Conservation (phyloP, 208 protist species). For the Willaertia magna region DNA sequence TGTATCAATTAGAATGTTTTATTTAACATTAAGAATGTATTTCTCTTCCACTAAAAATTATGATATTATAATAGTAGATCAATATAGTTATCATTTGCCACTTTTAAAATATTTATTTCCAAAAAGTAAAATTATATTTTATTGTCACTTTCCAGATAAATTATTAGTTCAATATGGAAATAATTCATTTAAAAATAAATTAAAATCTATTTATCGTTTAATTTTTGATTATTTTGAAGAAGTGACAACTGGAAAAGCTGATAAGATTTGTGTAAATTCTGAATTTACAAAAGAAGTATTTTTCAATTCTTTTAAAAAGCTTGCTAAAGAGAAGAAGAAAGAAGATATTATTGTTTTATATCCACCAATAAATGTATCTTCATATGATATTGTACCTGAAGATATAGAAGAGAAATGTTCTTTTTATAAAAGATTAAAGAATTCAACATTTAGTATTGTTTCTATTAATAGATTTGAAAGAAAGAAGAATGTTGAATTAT, state of each 20-base stretch:
- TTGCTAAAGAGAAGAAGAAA: neutral
- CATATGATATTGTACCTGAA: neutral
- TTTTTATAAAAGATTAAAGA: neutral
- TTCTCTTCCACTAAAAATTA: neutral
- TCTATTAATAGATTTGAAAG: constrained; percentile 95
- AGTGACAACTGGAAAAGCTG: constrained; percentile 14
- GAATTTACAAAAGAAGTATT: constrained; percentile 19
- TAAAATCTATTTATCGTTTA: constrained; percentile 19
- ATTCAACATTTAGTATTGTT: constrained; percentile 42
- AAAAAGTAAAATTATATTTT: constrained; percentile 28
- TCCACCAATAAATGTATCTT: neutral
- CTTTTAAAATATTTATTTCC: constrained; percentile 18
- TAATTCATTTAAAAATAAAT: neutral
- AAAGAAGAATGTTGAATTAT: constrained; percentile 88
- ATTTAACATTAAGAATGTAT: neutral
- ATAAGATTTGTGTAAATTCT: constrained; percentile 27
- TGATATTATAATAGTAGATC: constrained; percentile 27
- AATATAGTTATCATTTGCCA: constrained; percentile 20
- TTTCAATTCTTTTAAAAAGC: neutral
- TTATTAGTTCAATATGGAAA: constrained; percentile 3
- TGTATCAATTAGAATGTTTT: constrained; percentile 23
- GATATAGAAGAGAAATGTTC: neutral
- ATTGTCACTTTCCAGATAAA: constrained; percentile 38
- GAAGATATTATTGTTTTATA: neutral
- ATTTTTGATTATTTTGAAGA: constrained; percentile 29